A percentile compares a stretch with the other conserved stretches of the same genome.
These are phyloP conservation scores for Fusarium torreyae DNA, from an alignment of 2,329 filamentous ascomycete species.

Conservation along the genomic window DNA sequence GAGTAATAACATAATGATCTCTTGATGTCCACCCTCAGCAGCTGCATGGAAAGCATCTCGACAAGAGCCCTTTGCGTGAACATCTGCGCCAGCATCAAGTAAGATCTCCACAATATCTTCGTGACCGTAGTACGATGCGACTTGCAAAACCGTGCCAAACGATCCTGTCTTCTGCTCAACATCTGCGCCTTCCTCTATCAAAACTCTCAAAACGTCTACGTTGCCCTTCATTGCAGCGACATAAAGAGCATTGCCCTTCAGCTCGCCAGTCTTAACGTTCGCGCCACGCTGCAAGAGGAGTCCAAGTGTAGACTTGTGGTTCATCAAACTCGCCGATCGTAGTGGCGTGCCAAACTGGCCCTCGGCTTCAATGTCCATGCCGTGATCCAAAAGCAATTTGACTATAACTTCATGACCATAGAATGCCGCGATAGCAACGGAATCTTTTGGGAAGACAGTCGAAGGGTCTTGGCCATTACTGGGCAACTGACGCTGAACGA, in stretches of 20 bases:
- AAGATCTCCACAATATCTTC: neutral
- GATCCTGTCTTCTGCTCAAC: conserved; percentile 6
- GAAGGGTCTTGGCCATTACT: fast-evolving
- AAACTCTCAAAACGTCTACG: neutral
- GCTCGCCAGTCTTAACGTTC: neutral
- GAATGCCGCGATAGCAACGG: conserved; percentile 8
- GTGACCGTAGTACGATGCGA: conserved; percentile 22
- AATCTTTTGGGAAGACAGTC: neutral
- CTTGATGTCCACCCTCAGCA: conserved; percentile 20
- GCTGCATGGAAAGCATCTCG: conserved; percentile 22
- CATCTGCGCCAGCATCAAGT: conserved; percentile 8
- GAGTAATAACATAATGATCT: conserved; percentile 13
- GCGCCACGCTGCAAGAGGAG: conserved; percentile 18
- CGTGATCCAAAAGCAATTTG: conserved; percentile 2
- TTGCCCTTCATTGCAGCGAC: conserved; percentile 18
- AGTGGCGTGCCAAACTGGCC: conserved; percentile 28
- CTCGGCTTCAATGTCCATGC: conserved; percentile 16
- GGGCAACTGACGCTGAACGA: neutral
- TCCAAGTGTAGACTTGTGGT: neutral
- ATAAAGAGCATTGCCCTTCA: conserved; percentile 12
- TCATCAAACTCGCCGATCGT: conserved; percentile 12
- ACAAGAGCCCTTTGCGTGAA: neutral
- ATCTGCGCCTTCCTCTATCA: conserved; percentile 8
- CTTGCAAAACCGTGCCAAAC: conserved; percentile 5
- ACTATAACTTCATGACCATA: neutral